These are phyloP conservation scores for Castanospermum australe DNA, from an alignment of 306 rosid species.

Conservation along the genomic window DNA sequence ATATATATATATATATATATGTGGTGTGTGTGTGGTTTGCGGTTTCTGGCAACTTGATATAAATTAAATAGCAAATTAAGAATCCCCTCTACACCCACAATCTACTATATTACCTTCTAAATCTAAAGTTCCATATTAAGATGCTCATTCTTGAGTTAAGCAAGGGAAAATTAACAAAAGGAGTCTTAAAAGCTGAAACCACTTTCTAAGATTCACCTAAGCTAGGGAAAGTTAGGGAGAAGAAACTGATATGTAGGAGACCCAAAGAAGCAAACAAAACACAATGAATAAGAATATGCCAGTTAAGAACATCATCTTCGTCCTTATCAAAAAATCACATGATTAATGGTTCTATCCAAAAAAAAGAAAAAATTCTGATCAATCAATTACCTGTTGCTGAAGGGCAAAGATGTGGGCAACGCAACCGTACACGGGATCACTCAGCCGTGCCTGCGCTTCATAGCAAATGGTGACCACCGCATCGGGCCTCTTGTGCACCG, in stretches of 20 bases:
- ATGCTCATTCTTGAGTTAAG: background rate
- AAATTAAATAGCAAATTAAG: background rate
- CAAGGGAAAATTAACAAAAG: background rate
- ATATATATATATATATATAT: no score
- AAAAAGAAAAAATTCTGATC: background rate
- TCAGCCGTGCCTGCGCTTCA: slow-evolving; percentile 80
- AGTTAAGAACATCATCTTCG: background rate
- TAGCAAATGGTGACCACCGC: slow-evolving; percentile 80
- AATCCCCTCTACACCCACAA: background rate
- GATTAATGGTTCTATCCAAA: background rate
- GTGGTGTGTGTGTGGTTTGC: background rate
- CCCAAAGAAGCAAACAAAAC: background rate
- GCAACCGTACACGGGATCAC: slow-evolving; percentile 91
- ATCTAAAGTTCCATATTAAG: background rate
- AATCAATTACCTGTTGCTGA: slow-evolving; percentile 79
- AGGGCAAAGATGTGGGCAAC: slow-evolving; percentile 85
- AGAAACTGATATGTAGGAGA: background rate
- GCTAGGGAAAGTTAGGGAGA: background rate
- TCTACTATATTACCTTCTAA: background rate
- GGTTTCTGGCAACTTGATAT: background rate
- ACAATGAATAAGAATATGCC: background rate
- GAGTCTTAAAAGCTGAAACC: background rate
- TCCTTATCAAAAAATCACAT: background rate
- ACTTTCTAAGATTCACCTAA: background rate
- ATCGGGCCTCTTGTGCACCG: slow-evolving; percentile 66